Base-by-base conservation (phyloP, 2,329 filamentous ascomycete genomes). In the Fusarium succisae region DNA sequence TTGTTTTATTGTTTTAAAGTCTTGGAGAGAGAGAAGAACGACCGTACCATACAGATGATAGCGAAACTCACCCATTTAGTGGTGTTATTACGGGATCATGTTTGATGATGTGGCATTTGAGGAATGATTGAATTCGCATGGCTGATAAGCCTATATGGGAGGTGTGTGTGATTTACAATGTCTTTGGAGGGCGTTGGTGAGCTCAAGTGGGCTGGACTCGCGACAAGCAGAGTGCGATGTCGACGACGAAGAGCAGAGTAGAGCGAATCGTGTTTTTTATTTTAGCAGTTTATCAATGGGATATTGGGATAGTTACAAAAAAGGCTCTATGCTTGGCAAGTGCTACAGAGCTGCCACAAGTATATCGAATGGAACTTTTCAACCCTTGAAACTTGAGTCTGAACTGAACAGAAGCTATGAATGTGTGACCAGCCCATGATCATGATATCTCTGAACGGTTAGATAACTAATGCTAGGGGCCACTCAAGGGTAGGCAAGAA, bases 101-200 rank as follows among this genome's bases (percentile, higher is more conserved):
- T 79, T 77, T 79, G 76, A 78, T 71, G 77, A 79, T 72, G 68
- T 76, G 70, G 75, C 77, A 79, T 79, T 77, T 77, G 72, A 73
- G 75, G 69, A 74, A 77, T 73, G 77, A 76, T 48, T 70, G 70
- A 75, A 69, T 75, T 72, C 77, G 72, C 77, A 76, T 79, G 72
- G 74, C 71, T 70, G 61, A 76, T 67, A 54, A 75, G 74, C 72
- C 73, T 71, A 74, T 66, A 73, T 68, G 76, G 76, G 73, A 75
- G 73, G 75, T 71, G 66, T 69, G 77, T 70, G 75, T 79, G 75
- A 70, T 65, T 70, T 70, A 55, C 51, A 55, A 24, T 41, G 72
- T 73, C 69, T 64, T 57, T 74, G 50, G 67, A 73, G 77, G 77
- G 77, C 77, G 77, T 79, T 77, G 76, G 65, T 64, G 77, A 79